A percentile compares a stretch with the other conserved stretches of the same genome.
Conservation (phyloP, 805 yeast genomes). For the Lachancea dasiensis region DNA sequence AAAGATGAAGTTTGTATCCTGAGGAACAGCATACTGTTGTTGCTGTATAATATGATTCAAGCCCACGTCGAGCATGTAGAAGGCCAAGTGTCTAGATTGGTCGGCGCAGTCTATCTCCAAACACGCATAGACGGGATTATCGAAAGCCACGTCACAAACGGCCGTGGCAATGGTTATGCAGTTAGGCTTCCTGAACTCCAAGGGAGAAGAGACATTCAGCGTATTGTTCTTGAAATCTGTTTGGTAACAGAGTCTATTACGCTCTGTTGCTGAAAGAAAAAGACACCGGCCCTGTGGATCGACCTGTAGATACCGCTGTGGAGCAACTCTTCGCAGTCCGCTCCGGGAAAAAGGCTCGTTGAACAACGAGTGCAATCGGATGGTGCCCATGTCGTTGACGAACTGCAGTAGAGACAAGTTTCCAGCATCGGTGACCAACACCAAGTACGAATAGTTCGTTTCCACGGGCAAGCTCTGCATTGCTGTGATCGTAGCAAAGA, state of each 20-base stretch:
- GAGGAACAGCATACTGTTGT: constrained; percentile 33
- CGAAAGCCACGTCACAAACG: constrained; percentile 70
- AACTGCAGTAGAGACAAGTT: constrained; percentile 50
- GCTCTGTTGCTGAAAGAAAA: constrained; percentile 67
- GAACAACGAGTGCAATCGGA: constrained; percentile 39
- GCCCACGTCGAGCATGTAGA: constrained; percentile 82
- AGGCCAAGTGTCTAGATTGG: constrained; percentile 41
- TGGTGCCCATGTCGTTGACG: constrained; percentile 29
- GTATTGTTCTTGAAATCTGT: constrained; percentile 46
- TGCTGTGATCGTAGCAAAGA: constrained; percentile 54
- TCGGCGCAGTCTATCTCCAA: constrained; percentile 55
- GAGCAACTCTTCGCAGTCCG: constrained; percentile 68
- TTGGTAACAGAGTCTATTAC: constrained; percentile 63
- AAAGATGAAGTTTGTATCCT: constrained; percentile 42
- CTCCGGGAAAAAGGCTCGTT: constrained; percentile 69
- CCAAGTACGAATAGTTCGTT: constrained; percentile 53
- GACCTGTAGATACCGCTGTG: constrained; percentile 63
- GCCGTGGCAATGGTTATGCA: constrained; percentile 46
- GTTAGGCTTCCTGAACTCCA: constrained; percentile 54
- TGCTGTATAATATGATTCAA: constrained; percentile 64
- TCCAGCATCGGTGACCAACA: constrained; percentile 77
- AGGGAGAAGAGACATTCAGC: constrained; percentile 58
- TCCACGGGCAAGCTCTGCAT: constrained; percentile 47
- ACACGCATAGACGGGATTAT: constrained; percentile 80
- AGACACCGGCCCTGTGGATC: constrained; percentile 71